Evolutionary conservation across 2,329 filamentous ascomycete genomes (phyloP).

Genomic region (Sclerotinia subarctica): DNA sequence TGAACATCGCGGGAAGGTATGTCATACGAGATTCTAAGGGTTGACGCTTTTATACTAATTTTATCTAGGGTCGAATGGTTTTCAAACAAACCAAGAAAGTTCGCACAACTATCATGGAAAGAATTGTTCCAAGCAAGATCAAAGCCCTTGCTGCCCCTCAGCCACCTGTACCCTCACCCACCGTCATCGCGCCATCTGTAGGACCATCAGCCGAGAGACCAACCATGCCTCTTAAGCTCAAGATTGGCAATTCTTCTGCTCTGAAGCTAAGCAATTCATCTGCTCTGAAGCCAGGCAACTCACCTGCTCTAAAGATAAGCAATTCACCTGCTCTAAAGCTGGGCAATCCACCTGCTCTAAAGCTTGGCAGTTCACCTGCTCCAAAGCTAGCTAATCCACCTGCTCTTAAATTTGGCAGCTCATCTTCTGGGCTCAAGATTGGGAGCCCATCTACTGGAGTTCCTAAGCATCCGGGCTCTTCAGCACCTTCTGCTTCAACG

Average conservation of each 20-base stretch:
- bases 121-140: slow-evolving; percentile 3
- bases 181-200: background rate
- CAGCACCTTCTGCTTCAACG: background rate
- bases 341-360: background rate
- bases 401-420: background rate
- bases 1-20: slow-evolving; percentile 40
- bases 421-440: background rate
- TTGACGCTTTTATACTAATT: slow-evolving; percentile 18
- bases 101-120: slow-evolving; percentile 27
- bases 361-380: background rate
- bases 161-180: slow-evolving; percentile 7
- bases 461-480: background rate
- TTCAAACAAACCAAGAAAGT: slow-evolving; percentile 36
- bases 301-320: background rate
- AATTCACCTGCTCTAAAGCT: background rate
- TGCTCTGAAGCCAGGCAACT: background rate
- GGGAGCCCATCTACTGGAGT: background rate
- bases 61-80: slow-evolving; percentile 31
- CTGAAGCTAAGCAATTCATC: background rate
- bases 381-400: background rate
- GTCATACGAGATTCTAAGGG: background rate
- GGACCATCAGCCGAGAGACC: slow-evolving; percentile 4
- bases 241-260: slow-evolving; percentile 7
- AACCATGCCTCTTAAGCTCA: slow-evolving; percentile 16
- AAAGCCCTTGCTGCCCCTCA: slow-evolving; percentile 8